Percentiles rank a stretch among this genome's conserved stretches.
These are phyloP conservation scores for Blastobotrys illinoisensis DNA, from an alignment of 1,139 yeast genomes.

Conservation along the genomic window DNA sequence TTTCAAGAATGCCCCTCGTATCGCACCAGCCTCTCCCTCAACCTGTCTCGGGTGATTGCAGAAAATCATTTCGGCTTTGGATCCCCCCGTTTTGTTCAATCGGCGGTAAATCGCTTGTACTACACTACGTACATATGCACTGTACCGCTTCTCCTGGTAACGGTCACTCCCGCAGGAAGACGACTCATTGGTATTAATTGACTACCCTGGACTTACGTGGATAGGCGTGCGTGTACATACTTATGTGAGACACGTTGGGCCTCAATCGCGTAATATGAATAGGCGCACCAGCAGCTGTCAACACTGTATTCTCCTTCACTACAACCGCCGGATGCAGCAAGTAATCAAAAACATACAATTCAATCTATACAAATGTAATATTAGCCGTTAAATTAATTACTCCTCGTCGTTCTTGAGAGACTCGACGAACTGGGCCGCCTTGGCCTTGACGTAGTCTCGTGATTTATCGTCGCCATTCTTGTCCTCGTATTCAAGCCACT, in stretches of 20 bases:
- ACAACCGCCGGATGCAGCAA: background rate
- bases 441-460: constrained; percentile 81
- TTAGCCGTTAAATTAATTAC: background rate
- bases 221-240: background rate
- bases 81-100: background rate
- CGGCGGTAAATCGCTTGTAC: background rate
- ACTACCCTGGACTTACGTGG: background rate
- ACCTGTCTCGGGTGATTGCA: background rate
- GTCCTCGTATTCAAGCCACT: constrained; percentile 83
- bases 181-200: background rate
- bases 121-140: background rate
- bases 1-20: background rate
- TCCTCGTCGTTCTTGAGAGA: constrained; percentile 4
- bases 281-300: too few relatives aligned
- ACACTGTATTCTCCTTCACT: too few relatives aligned
- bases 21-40: background rate
- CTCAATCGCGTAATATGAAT: background rate
- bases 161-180: background rate
- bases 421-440: constrained; percentile 72
- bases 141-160: constrained; percentile 1
- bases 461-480: constrained; percentile 61
- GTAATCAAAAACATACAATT: background rate
- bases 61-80: background rate
- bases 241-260: background rate
- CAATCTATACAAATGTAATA: background rate